These are phyloP conservation scores for Fraxinus baroniana DNA, from an alignment of 305 asterid species.

Conservation along the genomic window DNA sequence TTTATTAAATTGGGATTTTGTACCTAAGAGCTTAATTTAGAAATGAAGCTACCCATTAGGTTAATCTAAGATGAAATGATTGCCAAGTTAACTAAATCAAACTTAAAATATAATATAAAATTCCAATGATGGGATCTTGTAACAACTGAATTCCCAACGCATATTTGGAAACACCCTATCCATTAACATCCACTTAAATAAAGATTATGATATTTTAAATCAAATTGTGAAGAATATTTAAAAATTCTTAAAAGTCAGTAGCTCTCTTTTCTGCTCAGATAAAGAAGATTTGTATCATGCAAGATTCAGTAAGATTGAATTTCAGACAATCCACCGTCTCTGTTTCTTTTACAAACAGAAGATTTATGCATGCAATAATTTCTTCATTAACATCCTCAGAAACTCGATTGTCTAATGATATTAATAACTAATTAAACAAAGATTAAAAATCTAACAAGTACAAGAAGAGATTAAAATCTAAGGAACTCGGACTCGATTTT, in stretches of 20 bases:
- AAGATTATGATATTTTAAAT: constrained; percentile 19
- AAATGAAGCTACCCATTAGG: constrained; percentile 13
- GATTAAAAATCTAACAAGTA: constrained; percentile 24
- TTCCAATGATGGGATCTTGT: not conserved
- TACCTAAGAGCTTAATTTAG: constrained; percentile 12
- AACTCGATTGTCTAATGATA: constrained; percentile 34
- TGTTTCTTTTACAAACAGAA: constrained; percentile 6
- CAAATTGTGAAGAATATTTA: not conserved
- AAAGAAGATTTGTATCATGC: constrained; percentile 1
- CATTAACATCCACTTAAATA: not conserved
- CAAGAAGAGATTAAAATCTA: constrained; percentile 22
- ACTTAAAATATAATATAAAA: not conserved
- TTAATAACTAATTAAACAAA: constrained; percentile 33
- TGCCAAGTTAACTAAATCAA: constrained; percentile 25
- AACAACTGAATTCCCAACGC: not conserved
- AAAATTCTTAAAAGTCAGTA: not conserved
- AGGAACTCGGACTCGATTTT: constrained; percentile 19
- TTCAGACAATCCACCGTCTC: constrained; percentile 36
- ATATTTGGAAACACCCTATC: not conserved
- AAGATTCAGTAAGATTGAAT: constrained; percentile 3
- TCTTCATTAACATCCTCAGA: constrained; percentile 32
- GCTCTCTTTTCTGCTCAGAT: constrained; percentile 34
- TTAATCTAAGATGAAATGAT: constrained; percentile 26
- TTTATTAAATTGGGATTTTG: constrained; percentile 8
- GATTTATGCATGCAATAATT: constrained; percentile 1